phyloP scores from a whole-genome alignment of 2,329 filamentous ascomycete species.

The Fusarium oligoseptatum region DNA sequence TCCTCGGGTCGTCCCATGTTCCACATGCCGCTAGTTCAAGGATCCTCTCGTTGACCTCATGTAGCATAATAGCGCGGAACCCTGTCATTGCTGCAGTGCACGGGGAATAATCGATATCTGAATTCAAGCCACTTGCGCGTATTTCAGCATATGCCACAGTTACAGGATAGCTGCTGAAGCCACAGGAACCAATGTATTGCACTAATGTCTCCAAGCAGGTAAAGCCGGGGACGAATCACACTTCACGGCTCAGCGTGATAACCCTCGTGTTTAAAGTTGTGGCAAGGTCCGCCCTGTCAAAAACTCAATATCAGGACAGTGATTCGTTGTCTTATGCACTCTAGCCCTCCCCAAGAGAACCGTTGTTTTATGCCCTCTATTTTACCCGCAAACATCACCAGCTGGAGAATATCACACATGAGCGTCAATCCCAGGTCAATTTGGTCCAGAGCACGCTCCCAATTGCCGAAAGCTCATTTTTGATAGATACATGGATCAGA shows the following conservation, averaged over 20 bases:
- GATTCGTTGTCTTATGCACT: not conserved
- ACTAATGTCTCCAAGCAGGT: not conserved
- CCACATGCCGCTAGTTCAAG: constrained; percentile 33
- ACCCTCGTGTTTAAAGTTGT: not conserved
- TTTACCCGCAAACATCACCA: not conserved
- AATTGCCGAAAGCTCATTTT: not conserved
- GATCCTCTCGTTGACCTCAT: constrained; percentile 33
- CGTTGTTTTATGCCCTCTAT: not conserved
- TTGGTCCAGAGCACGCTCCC: not conserved
- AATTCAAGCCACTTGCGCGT: not conserved
- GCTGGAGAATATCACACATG: not conserved
- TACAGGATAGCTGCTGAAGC: not conserved
- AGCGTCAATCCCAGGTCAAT: not conserved
- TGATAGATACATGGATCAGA: not conserved
- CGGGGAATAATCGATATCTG: not conserved
- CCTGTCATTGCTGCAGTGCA: constrained; percentile 33
- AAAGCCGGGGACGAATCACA: not conserved
- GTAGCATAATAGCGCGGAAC: constrained; percentile 34
- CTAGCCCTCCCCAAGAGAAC: not conserved
- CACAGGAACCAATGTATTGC: not conserved
- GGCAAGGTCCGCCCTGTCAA: not conserved
- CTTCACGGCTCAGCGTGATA: not conserved
- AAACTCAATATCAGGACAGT: not conserved
- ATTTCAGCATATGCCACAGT: not conserved
- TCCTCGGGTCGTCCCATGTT: constrained; percentile 17